A percentile compares a stretch with the other conserved stretches of the same genome.
Evolutionary conservation across 140 eudicot genomes (phyloP).

Genomic region (Senecio squalidus): DNA sequence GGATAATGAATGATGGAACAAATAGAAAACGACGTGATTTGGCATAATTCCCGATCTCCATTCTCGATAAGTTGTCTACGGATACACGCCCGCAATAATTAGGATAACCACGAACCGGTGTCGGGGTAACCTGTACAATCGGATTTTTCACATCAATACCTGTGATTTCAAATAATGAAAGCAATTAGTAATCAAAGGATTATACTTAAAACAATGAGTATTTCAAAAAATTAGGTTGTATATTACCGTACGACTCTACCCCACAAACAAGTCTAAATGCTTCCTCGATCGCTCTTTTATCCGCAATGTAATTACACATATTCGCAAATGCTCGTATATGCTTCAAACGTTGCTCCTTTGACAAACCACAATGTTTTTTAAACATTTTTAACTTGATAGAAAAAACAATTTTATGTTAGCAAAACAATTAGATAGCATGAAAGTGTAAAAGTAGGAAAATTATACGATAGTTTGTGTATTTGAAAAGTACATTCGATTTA

Average conservation of each 20-base stretch:
- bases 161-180: no score
- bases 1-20: no score
- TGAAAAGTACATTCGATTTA: neutral
- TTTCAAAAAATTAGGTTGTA: neutral
- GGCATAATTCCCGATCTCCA: no score
- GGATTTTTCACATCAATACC: neutral
- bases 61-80: no score
- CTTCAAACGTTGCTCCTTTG: neutral
- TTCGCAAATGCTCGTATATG: neutral
- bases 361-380: neutral
- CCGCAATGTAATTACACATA: neutral
- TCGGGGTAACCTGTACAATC: neutral
- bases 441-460: neutral
- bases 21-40: no score
- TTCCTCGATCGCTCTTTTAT: neutral
- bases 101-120: neutral
- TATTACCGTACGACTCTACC: neutral
- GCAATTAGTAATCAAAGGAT: no score
- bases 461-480: no score
- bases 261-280: neutral
- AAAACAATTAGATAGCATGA: neutral
- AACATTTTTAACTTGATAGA: neutral
- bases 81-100: neutral
- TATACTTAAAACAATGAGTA: neutral
- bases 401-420: neutral